Conservation (phyloP, 495 filamentous ascomycete genomes). For the Annulohypoxylon stygium region DNA sequence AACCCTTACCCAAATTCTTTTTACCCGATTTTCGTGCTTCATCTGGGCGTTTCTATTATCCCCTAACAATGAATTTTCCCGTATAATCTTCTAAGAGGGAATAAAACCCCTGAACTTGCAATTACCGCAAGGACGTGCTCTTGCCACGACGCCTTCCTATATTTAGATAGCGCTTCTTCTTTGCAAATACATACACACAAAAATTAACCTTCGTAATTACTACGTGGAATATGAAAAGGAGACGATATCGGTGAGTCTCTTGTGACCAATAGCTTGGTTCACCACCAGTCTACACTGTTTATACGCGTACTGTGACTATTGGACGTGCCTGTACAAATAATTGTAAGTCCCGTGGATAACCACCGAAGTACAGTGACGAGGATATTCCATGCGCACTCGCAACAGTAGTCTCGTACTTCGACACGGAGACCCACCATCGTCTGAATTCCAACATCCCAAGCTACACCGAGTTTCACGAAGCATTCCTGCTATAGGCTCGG, state of each 20-base stretch:
- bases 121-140: constrained; percentile 40
- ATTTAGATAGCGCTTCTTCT: constrained; percentile 37
- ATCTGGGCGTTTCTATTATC: constrained; percentile 10
- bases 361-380: constrained; percentile 27
- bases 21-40: neutral
- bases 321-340: constrained; percentile 2
- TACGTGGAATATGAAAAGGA: constrained; percentile 23
- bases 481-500: constrained; percentile 36
- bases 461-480: constrained; percentile 40
- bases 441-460: constrained; percentile 26
- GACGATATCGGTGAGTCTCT: constrained; percentile 7
- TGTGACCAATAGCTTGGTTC: neutral
- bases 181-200: constrained; percentile 18
- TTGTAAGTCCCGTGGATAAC: neutral
- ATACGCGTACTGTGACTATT: neutral
- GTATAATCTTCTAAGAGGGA: constrained; percentile 26
- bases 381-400: constrained; percentile 38
- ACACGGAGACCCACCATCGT: constrained; percentile 35
- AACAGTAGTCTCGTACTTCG: constrained; percentile 22
- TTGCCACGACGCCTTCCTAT: constrained; percentile 40
- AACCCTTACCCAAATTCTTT: neutral
- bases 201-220: constrained; percentile 1
- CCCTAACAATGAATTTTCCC: constrained; percentile 27
- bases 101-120: constrained; percentile 32
- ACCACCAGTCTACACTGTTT: constrained; percentile 7